Percentiles rank a stretch among this genome's conserved stretches.
These are phyloP conservation scores for Zopfochytrium polystomum DNA, from an alignment of 371 early-diverging fungal genomes.

Conservation along the genomic window DNA sequence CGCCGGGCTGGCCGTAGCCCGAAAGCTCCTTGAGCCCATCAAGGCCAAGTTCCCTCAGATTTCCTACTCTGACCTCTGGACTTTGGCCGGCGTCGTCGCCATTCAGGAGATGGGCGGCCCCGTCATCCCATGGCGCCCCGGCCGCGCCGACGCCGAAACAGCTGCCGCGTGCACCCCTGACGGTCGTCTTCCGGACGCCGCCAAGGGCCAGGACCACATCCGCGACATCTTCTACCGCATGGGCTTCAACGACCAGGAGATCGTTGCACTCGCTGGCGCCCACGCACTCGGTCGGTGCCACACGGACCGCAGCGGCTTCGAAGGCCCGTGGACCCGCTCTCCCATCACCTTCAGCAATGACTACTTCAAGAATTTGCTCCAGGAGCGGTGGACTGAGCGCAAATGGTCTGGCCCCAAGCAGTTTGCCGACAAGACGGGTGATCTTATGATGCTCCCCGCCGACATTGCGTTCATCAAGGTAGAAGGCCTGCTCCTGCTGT, in stretches of 20 bases:
- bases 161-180: conserved; percentile 70
- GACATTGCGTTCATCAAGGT: conserved; percentile 72
- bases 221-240: conserved; percentile 84
- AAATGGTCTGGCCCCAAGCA: conserved; percentile 83
- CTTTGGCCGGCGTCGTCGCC: conserved; percentile 86
- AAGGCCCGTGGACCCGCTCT: conserved; percentile 58
- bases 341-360: conserved; percentile 80
- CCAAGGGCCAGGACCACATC: conserved; percentile 56
- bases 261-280: conserved; percentile 88
- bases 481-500: conserved; percentile 58
- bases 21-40: conserved; percentile 71
- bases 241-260: too few relatives aligned
- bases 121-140: conserved; percentile 81
- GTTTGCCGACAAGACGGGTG: conserved; percentile 70
- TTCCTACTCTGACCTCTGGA: conserved; percentile 90
- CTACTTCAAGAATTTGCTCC: conserved; percentile 73
- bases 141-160: conserved; percentile 66
- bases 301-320: conserved; percentile 80
- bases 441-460: conserved; percentile 84
- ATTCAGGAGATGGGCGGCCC: conserved; percentile 90
- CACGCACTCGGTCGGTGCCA: too few relatives aligned
- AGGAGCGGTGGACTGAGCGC: conserved; percentile 79
- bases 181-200: conserved; percentile 90
- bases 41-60: conserved; percentile 82
- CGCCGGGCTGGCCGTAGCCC: conserved; percentile 74